phyloP scores from a whole-genome alignment of 441 rosid genomes.

The Syzygium syzygioides region DNA sequence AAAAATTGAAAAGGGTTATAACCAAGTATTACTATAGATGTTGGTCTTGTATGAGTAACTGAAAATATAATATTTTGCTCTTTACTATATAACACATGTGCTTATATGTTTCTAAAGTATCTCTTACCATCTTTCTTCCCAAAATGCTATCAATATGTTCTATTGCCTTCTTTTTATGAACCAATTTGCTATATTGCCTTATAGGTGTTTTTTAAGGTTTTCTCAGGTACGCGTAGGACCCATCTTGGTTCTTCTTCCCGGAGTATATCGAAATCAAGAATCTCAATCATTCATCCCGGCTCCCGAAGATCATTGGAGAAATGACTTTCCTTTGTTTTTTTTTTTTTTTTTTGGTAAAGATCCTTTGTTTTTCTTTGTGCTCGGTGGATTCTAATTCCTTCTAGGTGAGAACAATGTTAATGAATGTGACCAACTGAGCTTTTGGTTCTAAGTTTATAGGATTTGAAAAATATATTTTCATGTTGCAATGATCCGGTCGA shows the following conservation, averaged over 20 bases:
- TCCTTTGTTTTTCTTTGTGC: background rate
- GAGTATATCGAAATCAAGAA: background rate
- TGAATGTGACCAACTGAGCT: background rate
- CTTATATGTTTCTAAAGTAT: background rate
- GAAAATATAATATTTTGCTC: no score
- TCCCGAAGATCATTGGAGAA: background rate
- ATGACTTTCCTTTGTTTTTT: background rate
- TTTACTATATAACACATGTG: no score
- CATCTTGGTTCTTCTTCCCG: background rate
- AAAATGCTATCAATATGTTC: background rate
- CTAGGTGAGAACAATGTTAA: background rate
- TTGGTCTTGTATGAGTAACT: background rate
- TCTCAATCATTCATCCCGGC: no score
- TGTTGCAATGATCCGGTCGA: background rate
- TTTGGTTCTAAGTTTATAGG: background rate
- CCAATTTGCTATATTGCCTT: background rate
- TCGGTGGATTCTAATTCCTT: background rate
- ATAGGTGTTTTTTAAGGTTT: background rate
- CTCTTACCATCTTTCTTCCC: background rate
- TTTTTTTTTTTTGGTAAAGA: no score
- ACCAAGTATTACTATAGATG: no score
- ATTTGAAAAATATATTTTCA: background rate
- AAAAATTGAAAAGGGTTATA: background rate
- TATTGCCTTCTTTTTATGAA: background rate
- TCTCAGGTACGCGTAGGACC: background rate